Evolutionary conservation across 768 basidiomycete genomes (phyloP), one percentile per base, ranked within the genome.

Genomic region (Kwoniella dejecticola): DNA sequence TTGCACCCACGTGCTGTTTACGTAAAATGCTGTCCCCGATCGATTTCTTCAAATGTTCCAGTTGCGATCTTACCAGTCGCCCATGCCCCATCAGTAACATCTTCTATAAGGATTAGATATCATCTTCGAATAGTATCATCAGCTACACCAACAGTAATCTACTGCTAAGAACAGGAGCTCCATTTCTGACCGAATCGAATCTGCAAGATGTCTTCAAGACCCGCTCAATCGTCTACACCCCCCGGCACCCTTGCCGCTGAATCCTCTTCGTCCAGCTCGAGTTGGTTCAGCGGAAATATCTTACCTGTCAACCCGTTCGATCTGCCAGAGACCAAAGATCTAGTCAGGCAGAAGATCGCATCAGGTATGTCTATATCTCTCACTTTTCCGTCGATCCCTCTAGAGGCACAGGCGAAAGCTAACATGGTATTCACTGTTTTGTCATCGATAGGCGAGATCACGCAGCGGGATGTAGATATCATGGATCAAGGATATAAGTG

Each of bases 401-500:
- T n/a, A n/a, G n/a, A 44, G 26, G 15, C 52, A 41, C 10, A 15
- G 19, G 33, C 29, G 10, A 1, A 45, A 15, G 13, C 10, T 38
- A 5, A 5, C 26, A 19, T 1, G 19, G 29, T 41, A 26, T 44
- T 13, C 10, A 56, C 29, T 17, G 4, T 31, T 29, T 49, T 26
- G 26, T 13, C 15, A 33, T 31, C 12, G 3, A 19, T 41, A 62
- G 60, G 60, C 21, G 60, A 62, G 31, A 62, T 62, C 10, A 62
- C 60, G 15, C 42, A 30, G 31, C 27, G 26, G 23, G 60, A 62
- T 55, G 60, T 62, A 2, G 52, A 55, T n/a, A 29, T 62, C 26
- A 62, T 62, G 60, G 60, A 62, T 40, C 54, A 62, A 27, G 60
- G 60, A 27, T 62, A 62, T 40, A 42, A 41, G 29, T 62, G 60